Conservation (phyloP, 73 alveolate genomes). For the Uronychia binucleata region DNA sequence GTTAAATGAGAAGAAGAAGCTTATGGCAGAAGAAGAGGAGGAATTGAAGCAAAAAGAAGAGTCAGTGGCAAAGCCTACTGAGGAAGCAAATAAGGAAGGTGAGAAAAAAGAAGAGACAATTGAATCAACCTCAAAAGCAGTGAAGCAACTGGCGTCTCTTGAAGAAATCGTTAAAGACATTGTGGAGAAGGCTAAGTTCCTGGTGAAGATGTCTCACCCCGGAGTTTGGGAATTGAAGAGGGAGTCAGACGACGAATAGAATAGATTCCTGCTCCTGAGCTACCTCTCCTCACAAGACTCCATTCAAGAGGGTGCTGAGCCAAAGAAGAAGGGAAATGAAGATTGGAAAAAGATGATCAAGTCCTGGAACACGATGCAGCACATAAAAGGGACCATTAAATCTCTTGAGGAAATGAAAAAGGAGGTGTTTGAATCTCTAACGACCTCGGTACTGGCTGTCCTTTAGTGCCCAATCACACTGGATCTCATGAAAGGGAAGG, state of each 20-base stretch:
- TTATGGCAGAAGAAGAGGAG: constrained; percentile 9
- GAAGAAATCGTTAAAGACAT: constrained; percentile 50
- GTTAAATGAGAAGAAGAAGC: constrained; percentile 32
- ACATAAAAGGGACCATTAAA: background rate
- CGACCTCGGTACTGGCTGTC: background rate
- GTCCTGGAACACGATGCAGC: background rate
- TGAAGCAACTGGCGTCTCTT: background rate
- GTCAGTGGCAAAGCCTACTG: constrained; percentile 33
- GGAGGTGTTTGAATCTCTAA: background rate
- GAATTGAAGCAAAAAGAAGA: constrained; percentile 59
- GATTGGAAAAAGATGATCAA: background rate
- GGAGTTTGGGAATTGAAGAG: constrained; percentile 29
- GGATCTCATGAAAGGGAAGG: background rate
- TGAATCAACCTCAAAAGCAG: background rate
- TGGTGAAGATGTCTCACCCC: constrained; percentile 46
- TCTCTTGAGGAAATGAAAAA: background rate
- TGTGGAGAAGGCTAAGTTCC: constrained; percentile 49
- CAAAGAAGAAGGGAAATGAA: background rate
- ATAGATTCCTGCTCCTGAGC: constrained; percentile 3
- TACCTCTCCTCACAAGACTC: constrained; percentile 12
- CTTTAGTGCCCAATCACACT: background rate
- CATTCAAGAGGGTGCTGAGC: background rate
- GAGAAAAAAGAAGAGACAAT: constrained; percentile 25
- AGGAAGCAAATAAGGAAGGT: constrained; percentile 16
- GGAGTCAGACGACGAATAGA: background rate